A percentile compares a stretch with the other conserved stretches of the same genome.
These are phyloP conservation scores for Oryza rufipogon DNA, from an alignment of 176 grass and related monocot genomes.

Conservation along the genomic window DNA sequence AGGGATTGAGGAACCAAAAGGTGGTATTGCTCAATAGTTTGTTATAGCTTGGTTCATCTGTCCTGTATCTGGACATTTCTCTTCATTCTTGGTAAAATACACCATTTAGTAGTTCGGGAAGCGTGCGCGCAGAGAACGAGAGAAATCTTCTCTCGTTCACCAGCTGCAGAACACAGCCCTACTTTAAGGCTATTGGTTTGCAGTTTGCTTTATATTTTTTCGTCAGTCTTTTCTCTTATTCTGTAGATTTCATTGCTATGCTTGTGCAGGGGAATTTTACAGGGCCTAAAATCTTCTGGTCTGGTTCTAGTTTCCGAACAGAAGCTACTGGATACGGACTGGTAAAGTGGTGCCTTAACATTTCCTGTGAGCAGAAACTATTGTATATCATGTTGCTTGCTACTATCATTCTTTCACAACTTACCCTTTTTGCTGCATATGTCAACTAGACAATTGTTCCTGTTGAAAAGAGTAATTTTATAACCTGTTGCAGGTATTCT, in stretches of 20 bases:
- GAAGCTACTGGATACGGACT: slow-evolving; percentile 99
- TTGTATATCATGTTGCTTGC: slow-evolving; percentile 21
- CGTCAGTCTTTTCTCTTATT: slow-evolving; percentile 26
- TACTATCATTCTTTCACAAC: slow-evolving; percentile 31
- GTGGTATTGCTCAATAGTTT: not conserved
- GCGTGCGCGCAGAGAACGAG: too few relatives aligned
- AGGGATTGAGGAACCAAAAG: not conserved
- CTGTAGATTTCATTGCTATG: slow-evolving; percentile 59
- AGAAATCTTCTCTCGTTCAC: too few relatives aligned
- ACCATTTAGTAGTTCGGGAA: too few relatives aligned
- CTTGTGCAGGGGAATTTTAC: slow-evolving; percentile 98
- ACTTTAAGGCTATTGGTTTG: slow-evolving; percentile 19
- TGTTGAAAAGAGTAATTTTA: slow-evolving; percentile 8
- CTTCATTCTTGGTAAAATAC: not conserved
- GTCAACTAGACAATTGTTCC: slow-evolving; percentile 9
- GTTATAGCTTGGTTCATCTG: slow-evolving; percentile 1
- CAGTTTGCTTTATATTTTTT: slow-evolving; percentile 37
- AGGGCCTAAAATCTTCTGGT: slow-evolving; percentile 99
- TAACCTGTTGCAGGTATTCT: slow-evolving; percentile 77
- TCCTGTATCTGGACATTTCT: not conserved
- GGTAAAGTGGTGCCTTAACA: slow-evolving; percentile 57
- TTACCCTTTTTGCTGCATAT: slow-evolving; percentile 15
- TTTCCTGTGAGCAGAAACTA: slow-evolving; percentile 28
- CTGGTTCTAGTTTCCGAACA: slow-evolving; percentile 97
- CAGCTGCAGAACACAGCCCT: not conserved